Percentiles rank a stretch among this genome's conserved stretches.
Evolutionary conservation across 2,329 filamentous ascomycete genomes (phyloP).

Genomic region (Aspergillaceae sp.): DNA sequence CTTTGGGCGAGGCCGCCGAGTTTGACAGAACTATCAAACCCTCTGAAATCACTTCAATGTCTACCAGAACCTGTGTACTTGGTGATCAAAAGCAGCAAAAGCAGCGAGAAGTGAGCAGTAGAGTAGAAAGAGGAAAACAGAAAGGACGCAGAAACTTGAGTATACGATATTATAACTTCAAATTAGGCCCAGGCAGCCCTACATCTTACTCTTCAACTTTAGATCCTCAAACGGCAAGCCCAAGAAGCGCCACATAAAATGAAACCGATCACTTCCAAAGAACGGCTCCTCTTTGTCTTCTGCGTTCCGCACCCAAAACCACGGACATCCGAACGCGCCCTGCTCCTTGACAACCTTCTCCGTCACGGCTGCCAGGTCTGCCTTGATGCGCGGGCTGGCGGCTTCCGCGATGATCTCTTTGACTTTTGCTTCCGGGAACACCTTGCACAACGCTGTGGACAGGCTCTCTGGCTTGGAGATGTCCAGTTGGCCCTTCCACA

Average conservation of each 20-base stretch:
- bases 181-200: background rate
- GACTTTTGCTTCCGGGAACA: constrained; percentile 42
- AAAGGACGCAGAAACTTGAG: no score
- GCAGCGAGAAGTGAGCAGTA: no score
- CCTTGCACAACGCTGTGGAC: constrained; percentile 14
- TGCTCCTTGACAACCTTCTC: constrained; percentile 48
- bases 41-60: no score
- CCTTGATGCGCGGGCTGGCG: constrained; percentile 43
- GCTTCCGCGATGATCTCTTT: constrained; percentile 48
- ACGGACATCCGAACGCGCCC: constrained; percentile 70
- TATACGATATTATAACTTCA: no score
- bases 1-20: no score
- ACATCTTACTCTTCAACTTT: constrained; percentile 9
- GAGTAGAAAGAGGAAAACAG: no score
- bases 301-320: constrained; percentile 54
- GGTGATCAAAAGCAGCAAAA: no score
- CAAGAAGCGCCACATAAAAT: constrained; percentile 58
- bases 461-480: constrained; percentile 53
- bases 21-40: no score
- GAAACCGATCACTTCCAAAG: constrained; percentile 64
- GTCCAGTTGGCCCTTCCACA: constrained; percentile 56
- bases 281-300: constrained; percentile 57
- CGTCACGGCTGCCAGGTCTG: constrained; percentile 51
- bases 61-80: no score
- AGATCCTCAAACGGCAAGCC: constrained; percentile 40